Evolutionary conservation across 2,329 filamentous ascomycete genomes (phyloP), one percentile per base, ranked within the genome.

Genomic region (Sarocladium oryzae): DNA sequence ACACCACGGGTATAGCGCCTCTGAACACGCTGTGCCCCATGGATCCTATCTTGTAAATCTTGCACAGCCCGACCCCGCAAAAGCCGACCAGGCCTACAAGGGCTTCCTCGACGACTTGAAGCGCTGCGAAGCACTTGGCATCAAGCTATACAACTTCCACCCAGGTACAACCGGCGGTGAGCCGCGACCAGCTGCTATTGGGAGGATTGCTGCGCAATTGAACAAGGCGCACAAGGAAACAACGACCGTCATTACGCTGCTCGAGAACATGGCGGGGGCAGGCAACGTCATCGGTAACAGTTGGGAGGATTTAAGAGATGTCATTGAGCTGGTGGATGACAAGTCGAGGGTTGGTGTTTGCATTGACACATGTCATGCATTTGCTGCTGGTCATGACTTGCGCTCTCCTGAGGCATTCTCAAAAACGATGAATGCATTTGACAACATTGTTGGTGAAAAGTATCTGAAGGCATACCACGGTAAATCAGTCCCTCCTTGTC

Each of bases 11-110:
- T 96, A 92, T 66, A 82, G 88, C 61, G 79, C 83, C 6, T 75
- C 75, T 52, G 79, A 81, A 63, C 85, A 89, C 69, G 81, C 90
- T 61, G 82, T 99, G 1, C 93, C 93, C 0, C 93, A 99, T 65
- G 93, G 93, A 30, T 95, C 89, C 1, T 99, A 99, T 66, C 85
- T 99, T 7, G 90, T 99, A 62, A 99, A 99, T 64, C 81, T 99
- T 5, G 93, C 93, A 1, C 89, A 96, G 62, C 77, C 83, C 4
- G 91, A 97, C 61, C 66, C 79, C 23, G 78, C 77, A 35, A 95
- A 95, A 66, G 88, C 90, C 2, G 78, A 82, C 49, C 90, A 97
- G 71, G 91, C 91, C 1, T 96, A 95, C 64, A 77, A 74, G 35
- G 81, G 83, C 52, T 99, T 99, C 66, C 63, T 95, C 15, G 91